Conservation (phyloP, 2,329 filamentous ascomycete genomes). For the Emergomyces africanus region DNA sequence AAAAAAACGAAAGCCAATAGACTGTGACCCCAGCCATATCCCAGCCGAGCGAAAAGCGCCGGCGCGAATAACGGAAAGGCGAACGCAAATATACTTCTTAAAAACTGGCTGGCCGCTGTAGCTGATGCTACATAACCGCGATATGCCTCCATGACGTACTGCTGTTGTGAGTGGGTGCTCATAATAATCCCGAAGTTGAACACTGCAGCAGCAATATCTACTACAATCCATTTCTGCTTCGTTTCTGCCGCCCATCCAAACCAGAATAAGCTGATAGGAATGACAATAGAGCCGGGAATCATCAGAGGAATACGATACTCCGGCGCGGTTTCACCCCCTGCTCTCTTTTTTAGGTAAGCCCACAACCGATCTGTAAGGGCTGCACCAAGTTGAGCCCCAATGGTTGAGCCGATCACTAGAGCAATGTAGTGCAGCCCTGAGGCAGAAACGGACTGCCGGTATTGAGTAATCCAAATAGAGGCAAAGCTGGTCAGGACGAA, state of each 20-base stretch:
- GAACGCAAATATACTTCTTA: conserved; percentile 38
- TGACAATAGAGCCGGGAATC: conserved; percentile 40
- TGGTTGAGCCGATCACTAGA: conserved; percentile 48
- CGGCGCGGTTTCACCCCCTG: background rate
- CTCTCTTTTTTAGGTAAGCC: background rate
- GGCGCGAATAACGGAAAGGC: conserved; percentile 46
- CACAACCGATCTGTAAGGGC: conserved; percentile 14
- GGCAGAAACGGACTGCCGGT: conserved; percentile 43
- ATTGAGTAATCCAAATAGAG: conserved; percentile 41
- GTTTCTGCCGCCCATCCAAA: conserved; percentile 47
- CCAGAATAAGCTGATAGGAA: conserved; percentile 44
- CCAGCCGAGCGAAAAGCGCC: conserved; percentile 34
- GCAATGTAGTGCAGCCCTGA: conserved; percentile 52
- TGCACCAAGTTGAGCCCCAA: conserved; percentile 37
- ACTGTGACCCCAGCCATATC: conserved; percentile 38
- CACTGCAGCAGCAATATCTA: conserved; percentile 16
- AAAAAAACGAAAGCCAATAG: conserved; percentile 44
- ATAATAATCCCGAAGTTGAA: conserved; percentile 7
- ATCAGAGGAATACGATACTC: conserved; percentile 40
- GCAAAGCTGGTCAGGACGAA: conserved; percentile 52
- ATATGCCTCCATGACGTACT: conserved; percentile 48
- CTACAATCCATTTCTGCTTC: conserved; percentile 45
- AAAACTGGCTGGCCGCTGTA: conserved; percentile 41
- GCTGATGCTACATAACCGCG: conserved; percentile 36
- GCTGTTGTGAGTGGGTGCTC: conserved; percentile 14